Conservation (phyloP, 768 basidiomycete genomes). For the Suillus plorans region DNA sequence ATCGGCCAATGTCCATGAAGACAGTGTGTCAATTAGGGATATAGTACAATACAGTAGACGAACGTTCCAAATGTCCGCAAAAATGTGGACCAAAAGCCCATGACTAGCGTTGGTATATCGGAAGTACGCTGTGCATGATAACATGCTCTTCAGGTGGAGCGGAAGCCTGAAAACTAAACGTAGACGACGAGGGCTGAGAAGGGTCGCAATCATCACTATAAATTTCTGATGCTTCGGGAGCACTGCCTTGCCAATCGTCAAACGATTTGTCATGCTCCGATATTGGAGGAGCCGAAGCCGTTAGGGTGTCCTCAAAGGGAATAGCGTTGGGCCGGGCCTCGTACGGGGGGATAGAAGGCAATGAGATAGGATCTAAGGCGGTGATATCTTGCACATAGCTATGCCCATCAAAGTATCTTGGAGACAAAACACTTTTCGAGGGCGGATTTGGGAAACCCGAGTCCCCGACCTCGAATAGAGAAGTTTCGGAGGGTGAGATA, state of each 20-base stretch:
- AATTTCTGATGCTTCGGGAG: constrained; percentile 7
- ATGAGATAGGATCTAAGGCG: neutral
- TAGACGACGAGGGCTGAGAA: constrained; percentile 5
- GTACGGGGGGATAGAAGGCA: constrained; percentile 1
- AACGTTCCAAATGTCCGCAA: constrained; percentile 11
- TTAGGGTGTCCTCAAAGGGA: constrained; percentile 27
- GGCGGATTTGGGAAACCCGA: neutral
- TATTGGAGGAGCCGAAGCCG: constrained; percentile 49
- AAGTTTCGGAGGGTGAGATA: constrained; percentile 42
- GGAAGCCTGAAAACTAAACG: constrained; percentile 6
- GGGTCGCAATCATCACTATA: constrained; percentile 4
- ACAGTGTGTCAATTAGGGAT: constrained; percentile 22
- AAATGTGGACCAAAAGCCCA: constrained; percentile 4
- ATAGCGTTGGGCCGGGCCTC: constrained; percentile 26
- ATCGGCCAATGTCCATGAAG: neutral
- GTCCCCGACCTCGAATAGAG: constrained; percentile 39
- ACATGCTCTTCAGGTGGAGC: constrained; percentile 7
- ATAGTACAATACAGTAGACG: constrained; percentile 23
- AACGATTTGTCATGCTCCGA: constrained; percentile 23
- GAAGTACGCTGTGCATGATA: constrained; percentile 21
- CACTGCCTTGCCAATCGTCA: constrained; percentile 22
- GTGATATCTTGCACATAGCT: constrained; percentile 1
- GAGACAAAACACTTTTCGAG: neutral
- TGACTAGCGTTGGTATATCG: constrained; percentile 28
- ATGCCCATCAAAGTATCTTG: neutral